These are phyloP conservation scores for Colletotrichum endophyticum DNA, from an alignment of 2,329 filamentous ascomycete genomes.

Conservation along the genomic window DNA sequence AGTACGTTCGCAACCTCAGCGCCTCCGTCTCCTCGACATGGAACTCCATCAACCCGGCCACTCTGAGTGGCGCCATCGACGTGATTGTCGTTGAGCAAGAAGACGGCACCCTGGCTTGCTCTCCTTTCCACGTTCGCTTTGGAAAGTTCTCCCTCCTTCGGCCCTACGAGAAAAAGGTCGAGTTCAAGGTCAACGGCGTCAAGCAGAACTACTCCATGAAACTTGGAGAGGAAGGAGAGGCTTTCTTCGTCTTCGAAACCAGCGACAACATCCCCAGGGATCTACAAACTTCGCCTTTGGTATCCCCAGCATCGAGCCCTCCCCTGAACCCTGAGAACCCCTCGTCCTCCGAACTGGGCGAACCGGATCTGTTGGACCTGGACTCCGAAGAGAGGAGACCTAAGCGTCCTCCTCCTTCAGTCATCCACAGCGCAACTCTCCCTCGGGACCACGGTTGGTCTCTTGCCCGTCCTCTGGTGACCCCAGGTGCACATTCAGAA, in stretches of 20 bases:
- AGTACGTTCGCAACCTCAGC: slow-evolving; percentile 96
- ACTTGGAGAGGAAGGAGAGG: slow-evolving; percentile 94
- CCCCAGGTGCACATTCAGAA: neutral
- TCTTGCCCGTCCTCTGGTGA: neutral
- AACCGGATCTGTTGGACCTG: slow-evolving; percentile 74
- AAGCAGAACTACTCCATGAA: slow-evolving; percentile 98
- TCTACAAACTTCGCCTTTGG: slow-evolving; percentile 91
- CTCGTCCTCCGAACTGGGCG: slow-evolving; percentile 57
- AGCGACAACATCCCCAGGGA: slow-evolving; percentile 89
- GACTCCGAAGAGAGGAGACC: slow-evolving; percentile 50
- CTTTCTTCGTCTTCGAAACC: slow-evolving; percentile 98
- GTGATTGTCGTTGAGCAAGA: slow-evolving; percentile 97
- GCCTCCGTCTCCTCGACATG: slow-evolving; percentile 97
- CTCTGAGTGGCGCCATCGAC: slow-evolving; percentile 96
- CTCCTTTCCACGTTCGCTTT: slow-evolving; percentile 97
- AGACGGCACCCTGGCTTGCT: slow-evolving; percentile 88
- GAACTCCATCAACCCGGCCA: slow-evolving; percentile 99
- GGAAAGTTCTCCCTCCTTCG: slow-evolving; percentile 97
- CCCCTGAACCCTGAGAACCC: slow-evolving; percentile 58
- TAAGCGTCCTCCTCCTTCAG: slow-evolving; percentile 49
- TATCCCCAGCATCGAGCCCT: slow-evolving; percentile 88
- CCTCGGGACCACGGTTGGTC: slow-evolving; percentile 37
- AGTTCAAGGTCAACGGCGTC: slow-evolving; percentile 91
- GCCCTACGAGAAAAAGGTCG: slow-evolving; percentile 98
- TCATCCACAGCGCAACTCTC: slow-evolving; percentile 40